Conservation (phyloP, 164 flowering plant genomes). For the Magnolia changhungtana region DNA sequence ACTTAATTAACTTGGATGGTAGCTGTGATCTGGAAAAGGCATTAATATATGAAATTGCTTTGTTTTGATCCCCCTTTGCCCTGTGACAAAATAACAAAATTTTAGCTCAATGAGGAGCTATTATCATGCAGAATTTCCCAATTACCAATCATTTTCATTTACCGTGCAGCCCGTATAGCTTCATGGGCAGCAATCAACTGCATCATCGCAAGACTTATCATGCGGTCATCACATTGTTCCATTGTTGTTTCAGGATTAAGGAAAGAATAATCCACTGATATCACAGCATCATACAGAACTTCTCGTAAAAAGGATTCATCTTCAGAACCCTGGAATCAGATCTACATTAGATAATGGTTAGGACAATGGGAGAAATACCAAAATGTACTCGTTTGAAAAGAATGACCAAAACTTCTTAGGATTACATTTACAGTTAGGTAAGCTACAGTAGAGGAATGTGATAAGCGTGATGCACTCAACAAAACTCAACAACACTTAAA, state of each 20-base stretch:
- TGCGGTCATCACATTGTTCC: conserved; percentile 25
- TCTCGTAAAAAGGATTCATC: conserved; percentile 43
- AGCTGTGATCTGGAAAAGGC: conserved; percentile 52
- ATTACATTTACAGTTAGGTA: no score
- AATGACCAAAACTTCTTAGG: background rate
- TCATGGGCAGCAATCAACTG: conserved; percentile 50
- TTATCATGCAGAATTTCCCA: background rate
- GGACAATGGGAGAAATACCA: background rate
- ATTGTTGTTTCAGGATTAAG: conserved; percentile 32
- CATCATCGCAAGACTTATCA: conserved; percentile 35
- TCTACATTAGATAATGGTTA: background rate
- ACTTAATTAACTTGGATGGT: conserved; percentile 37
- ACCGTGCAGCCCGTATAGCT: conserved; percentile 53
- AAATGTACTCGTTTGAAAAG: background rate
- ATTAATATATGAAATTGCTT: conserved; percentile 45
- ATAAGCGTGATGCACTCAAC: no score
- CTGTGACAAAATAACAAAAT: conserved; percentile 26
- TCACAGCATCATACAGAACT: conserved; percentile 57
- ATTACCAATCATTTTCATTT: background rate
- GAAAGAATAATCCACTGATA: conserved; percentile 65
- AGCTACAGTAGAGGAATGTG: no score
- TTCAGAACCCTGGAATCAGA: conserved; percentile 41
- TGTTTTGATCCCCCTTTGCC: conserved; percentile 42
- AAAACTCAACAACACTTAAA: no score
- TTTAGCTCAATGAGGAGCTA: background rate